phyloP scores from a whole-genome alignment of 441 rosid genomes.

The Mallotus repandus region DNA sequence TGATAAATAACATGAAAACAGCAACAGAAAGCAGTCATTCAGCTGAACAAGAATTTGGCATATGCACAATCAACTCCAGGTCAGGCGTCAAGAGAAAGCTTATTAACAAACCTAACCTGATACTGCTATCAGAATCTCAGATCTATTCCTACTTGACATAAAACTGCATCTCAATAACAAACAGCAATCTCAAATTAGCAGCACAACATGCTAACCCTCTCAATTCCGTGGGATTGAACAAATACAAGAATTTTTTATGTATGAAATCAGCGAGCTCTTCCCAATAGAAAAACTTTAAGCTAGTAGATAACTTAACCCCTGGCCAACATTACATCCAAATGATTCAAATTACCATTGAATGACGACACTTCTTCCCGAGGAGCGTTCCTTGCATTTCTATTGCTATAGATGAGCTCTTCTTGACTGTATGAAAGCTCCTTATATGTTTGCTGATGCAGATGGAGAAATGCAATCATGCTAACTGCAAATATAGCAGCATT shows the following conservation, averaged over 20 bases:
- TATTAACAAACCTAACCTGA: background rate
- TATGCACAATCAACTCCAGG: conserved; percentile 13
- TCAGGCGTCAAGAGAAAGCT: background rate
- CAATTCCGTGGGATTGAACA: background rate
- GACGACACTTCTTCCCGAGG: conserved; percentile 36
- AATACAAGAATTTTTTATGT: background rate
- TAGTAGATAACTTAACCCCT: conserved; percentile 43
- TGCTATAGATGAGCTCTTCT: conserved; percentile 33
- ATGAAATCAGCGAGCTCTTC: conserved; percentile 2
- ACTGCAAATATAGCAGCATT: conserved; percentile 73
- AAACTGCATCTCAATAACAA: background rate
- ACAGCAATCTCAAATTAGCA: background rate
- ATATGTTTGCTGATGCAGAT: conserved; percentile 52
- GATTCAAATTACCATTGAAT: conserved; percentile 33
- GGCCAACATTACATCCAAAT: conserved; percentile 61
- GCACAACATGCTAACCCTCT: conserved; percentile 1
- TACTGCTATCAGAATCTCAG: conserved; percentile 5
- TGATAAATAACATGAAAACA: background rate
- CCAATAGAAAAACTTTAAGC: conserved; percentile 1
- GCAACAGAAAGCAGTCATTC: background rate
- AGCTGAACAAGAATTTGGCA: conserved; percentile 1
- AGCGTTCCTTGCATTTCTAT: conserved; percentile 31
- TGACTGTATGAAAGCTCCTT: conserved; percentile 39
- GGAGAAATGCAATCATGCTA: conserved; percentile 72
- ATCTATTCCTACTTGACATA: conserved; percentile 4